Percentiles rank a stretch among this genome's conserved stretches.
These are phyloP conservation scores for Lagerstroemia speciosa DNA, from an alignment of 345 rosid species.

Conservation along the genomic window DNA sequence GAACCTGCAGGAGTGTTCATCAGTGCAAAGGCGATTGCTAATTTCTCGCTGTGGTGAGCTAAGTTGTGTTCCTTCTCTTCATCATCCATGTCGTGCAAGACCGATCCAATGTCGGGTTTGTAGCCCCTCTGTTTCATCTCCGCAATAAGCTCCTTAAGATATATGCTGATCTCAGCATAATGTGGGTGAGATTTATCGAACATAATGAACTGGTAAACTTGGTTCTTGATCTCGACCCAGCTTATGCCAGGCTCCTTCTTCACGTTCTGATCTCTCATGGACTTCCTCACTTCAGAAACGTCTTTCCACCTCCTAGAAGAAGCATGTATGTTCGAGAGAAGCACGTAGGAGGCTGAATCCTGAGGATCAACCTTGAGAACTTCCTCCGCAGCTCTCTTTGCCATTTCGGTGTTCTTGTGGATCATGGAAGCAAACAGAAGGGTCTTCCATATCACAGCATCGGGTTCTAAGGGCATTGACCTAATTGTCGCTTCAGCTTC, in stretches of 20 bases:
- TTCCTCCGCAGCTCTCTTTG: constrained; percentile 54
- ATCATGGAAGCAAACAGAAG: constrained; percentile 76
- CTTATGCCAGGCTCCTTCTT: constrained; percentile 77
- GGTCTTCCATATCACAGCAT: constrained; percentile 82
- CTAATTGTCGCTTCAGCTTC: constrained; percentile 67
- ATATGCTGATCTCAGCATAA: constrained; percentile 44
- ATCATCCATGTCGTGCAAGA: constrained; percentile 64
- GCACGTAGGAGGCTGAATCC: constrained; percentile 82
- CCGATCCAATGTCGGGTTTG: constrained; percentile 51
- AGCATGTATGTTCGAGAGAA: constrained; percentile 76
- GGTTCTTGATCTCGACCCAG: constrained; percentile 64
- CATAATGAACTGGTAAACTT: constrained; percentile 44
- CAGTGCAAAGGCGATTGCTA: constrained; percentile 67
- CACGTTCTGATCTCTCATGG: constrained; percentile 61
- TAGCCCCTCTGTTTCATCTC: constrained; percentile 68
- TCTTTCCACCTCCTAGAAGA: constrained; percentile 66
- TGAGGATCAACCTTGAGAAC: constrained; percentile 55
- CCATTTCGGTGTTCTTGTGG: constrained; percentile 46
- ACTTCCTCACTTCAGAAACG: constrained; percentile 43
- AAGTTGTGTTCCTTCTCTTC: constrained; percentile 69
- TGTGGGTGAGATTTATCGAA: constrained; percentile 54
- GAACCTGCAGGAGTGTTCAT: constrained; percentile 39
- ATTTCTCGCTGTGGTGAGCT: constrained; percentile 66
- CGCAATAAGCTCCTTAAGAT: constrained; percentile 41
- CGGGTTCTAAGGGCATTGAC: constrained; percentile 66